Evolutionary conservation across 495 filamentous ascomycete species (phyloP).

Genomic region (Filosporella fistucella): DNA sequence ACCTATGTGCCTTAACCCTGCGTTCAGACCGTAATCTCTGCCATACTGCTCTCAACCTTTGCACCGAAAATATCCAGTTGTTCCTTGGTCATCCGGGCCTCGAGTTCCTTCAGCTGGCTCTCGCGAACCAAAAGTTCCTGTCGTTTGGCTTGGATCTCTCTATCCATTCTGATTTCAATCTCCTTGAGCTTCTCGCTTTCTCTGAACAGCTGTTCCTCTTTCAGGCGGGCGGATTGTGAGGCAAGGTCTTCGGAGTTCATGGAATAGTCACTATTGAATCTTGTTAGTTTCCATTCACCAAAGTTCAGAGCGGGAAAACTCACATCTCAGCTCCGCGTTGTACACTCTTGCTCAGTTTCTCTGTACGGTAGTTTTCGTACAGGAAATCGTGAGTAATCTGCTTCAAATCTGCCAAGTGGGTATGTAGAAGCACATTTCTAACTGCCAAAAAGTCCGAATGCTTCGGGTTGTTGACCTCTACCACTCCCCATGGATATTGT

Average conservation of each 20-base stretch:
- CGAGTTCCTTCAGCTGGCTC: constrained; percentile 94
- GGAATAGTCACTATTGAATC: constrained; percentile 58
- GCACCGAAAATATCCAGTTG: too few species aligned
- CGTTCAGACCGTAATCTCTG: too few species aligned
- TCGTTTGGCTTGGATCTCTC: constrained; percentile 99
- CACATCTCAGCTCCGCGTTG: constrained; percentile 85
- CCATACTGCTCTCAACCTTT: too few species aligned
- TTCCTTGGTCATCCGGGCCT: constrained; percentile 56
- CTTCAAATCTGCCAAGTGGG: constrained; percentile 95
- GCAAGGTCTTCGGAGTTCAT: constrained; percentile 98
- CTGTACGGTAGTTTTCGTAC: constrained; percentile 99
- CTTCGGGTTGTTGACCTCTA: constrained; percentile 98
- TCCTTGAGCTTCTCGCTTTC: constrained; percentile 99
- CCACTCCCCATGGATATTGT: constrained; percentile 98
- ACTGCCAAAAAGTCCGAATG: constrained; percentile 98
- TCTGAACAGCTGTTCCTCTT: constrained; percentile 97
- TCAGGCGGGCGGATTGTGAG: constrained; percentile 92
- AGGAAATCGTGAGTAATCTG: constrained; percentile 99
- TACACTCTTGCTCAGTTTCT: constrained; percentile 99
- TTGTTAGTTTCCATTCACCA: constrained; percentile 21
- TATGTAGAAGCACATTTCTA: constrained; percentile 91
- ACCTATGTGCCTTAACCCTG: too few species aligned
- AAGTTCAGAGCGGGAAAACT: too few species aligned
- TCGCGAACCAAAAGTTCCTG: constrained; percentile 97
- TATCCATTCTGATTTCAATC: constrained; percentile 98